Base-by-base conservation (phyloP, 2,329 filamentous ascomycete genomes). In the Fusarium duplospermum region DNA sequence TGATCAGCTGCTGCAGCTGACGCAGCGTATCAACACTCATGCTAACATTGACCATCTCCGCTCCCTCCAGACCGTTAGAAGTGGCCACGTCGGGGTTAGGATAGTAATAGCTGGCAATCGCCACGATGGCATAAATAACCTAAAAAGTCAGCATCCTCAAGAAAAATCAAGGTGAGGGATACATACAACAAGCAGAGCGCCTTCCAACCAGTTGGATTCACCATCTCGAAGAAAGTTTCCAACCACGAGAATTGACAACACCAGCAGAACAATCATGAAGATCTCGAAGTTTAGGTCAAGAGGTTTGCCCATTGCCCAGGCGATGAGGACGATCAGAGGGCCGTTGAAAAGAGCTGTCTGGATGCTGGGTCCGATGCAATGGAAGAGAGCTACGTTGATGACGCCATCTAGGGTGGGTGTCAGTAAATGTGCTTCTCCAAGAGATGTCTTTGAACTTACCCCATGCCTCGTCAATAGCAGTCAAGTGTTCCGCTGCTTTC, bases 321-420 rank as follows among this genome's bases (percentile, higher is more conserved):
- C 91, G 29, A 94, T 89, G 29, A 94, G 84, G 27, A 94, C 89
- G 11, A 93, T 90, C 3, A 94, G 86, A 2, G 93, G 93, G 0
- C 90, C 92, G 78, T 94, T 94, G 81, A 95, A 88, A 3, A 95
- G 86, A 0, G 93, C 92, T 0, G 93, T 94, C 78, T 94, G 93
- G 65, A 94, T 92, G 2, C 91, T 93, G 4, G 92, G 91, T 6
- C 91, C 93, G 11, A 95, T 87, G 63, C 93, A 92, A 78, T 94
- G 93, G 62, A 91, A 92, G 13, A 93, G 84, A 0, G 92, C 91
- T 73, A 93, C 90, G 77, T 93, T 93, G 81, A 93, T 92, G 58
- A 89, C 87, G 33, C 89, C 88, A 69, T 91, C 89, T 81, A 13
- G 4, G 4, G 1, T 7, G 7, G 14, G 20, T 47, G 27, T 71